A percentile compares a stretch with the other conserved stretches of the same genome.
Evolutionary conservation across 805 yeast species (phyloP).

Genomic region (Candida railenensis): DNA sequence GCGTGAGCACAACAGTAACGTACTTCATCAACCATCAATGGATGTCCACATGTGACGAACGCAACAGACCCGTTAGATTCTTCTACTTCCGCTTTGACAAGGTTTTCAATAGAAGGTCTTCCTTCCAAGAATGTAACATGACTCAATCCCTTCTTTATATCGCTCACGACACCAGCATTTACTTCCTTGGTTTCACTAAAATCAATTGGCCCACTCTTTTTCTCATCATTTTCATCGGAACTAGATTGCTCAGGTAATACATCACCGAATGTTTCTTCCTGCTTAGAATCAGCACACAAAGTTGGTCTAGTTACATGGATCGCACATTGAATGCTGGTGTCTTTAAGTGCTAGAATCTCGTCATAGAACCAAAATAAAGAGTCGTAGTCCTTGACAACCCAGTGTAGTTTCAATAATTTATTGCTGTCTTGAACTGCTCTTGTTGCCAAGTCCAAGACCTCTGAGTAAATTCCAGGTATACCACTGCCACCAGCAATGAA

Average conservation of each 20-base stretch:
- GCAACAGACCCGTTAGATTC: constrained; percentile 45
- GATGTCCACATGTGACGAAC: constrained; percentile 64
- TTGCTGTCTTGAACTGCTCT: constrained; percentile 10
- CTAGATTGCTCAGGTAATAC: not conserved
- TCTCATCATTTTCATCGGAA: not conserved
- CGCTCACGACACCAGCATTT: not conserved
- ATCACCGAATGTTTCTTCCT: not conserved
- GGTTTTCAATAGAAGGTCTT: constrained; percentile 46
- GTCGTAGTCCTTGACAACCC: constrained; percentile 55
- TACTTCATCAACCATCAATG: constrained; percentile 53
- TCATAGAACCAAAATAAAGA: constrained; percentile 45
- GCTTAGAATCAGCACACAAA: not conserved
- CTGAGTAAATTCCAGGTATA: constrained; percentile 54
- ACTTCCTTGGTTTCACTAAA: not conserved
- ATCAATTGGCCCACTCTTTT: not conserved
- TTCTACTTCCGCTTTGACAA: constrained; percentile 37
- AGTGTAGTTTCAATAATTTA: constrained; percentile 42
- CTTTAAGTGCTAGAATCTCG: constrained; percentile 24
- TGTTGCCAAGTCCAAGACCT: constrained; percentile 31
- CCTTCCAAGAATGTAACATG: constrained; percentile 42
- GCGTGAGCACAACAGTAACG: constrained; percentile 47
- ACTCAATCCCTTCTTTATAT: constrained; percentile 15
- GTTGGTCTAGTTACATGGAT: constrained; percentile 18
- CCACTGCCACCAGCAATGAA: constrained; percentile 77
- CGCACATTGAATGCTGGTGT: constrained; percentile 13